Conservation (phyloP, 139 green algal species). For the Desmodesmus armatus region DNA sequence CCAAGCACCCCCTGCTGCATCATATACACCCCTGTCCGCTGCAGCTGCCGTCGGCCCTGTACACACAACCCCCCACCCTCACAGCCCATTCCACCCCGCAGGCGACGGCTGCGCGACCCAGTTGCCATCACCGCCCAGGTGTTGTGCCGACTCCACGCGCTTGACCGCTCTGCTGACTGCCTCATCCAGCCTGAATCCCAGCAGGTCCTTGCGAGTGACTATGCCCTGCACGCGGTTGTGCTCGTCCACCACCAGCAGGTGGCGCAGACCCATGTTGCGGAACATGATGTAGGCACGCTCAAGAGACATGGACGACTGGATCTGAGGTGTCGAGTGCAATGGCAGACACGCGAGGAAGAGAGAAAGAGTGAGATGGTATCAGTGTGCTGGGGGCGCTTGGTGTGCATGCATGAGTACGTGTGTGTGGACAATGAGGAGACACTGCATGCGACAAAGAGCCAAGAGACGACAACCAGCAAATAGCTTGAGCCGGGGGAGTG, state of each 20-base stretch:
- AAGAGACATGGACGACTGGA: constrained; percentile 79
- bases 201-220: constrained; percentile 86
- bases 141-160: constrained; percentile 12
- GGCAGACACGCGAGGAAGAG: too few species aligned
- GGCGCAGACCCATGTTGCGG: constrained; percentile 82
- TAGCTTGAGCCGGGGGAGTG: too few species aligned
- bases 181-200: constrained; percentile 73
- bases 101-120: neutral
- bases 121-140: constrained; percentile 18
- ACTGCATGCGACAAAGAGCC: neutral
- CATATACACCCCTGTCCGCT: too few species aligned
- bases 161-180: constrained; percentile 37
- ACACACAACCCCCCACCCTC: too few species aligned
- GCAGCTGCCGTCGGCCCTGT: too few species aligned
- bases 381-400: too few species aligned
- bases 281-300: constrained; percentile 90
- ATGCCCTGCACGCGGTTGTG: constrained; percentile 83
- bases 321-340: constrained; percentile 38
- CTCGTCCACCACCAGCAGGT: constrained; percentile 83
- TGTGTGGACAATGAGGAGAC: neutral
- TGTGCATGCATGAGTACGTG: too few species aligned
- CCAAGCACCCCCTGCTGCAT: too few species aligned
- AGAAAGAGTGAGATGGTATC: too few species aligned
- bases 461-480: too few species aligned
- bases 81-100: constrained; percentile 1